Evolutionary conservation across 1,284 basidiomycete genomes (phyloP).

Genomic region (Kwoniella shivajii): DNA sequence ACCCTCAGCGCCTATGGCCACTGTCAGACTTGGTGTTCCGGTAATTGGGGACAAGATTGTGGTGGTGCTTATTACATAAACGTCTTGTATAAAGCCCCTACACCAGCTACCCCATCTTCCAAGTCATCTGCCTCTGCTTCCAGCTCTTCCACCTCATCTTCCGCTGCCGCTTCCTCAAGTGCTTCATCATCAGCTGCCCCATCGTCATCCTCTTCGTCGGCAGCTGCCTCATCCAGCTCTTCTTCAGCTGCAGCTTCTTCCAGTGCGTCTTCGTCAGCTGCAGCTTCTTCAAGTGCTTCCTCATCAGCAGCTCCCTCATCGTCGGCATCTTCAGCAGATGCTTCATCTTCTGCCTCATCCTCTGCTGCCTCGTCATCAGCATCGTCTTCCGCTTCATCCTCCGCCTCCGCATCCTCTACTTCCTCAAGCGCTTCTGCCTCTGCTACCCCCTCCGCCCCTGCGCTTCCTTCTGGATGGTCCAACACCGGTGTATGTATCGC

Average conservation of each 20-base stretch:
- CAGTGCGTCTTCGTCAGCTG: neutral
- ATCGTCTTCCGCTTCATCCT: slow-evolving; percentile 3
- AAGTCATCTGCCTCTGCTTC: neutral
- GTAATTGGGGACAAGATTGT: slow-evolving; percentile 25
- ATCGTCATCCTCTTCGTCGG: neutral
- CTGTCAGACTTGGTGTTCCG: slow-evolving; percentile 25
- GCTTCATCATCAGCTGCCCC: neutral
- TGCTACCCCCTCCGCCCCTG: slow-evolving; percentile 9
- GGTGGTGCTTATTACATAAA: slow-evolving; percentile 27
- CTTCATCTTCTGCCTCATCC: slow-evolving; percentile 12
- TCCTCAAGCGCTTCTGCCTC: slow-evolving; percentile 2
- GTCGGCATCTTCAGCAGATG: slow-evolving; percentile 8
- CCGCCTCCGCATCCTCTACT: neutral
- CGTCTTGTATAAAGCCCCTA: slow-evolving; percentile 9
- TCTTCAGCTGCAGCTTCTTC: neutral
- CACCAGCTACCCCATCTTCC: slow-evolving; percentile 11
- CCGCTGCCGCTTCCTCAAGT: neutral
- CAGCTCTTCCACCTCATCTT: slow-evolving; percentile 4
- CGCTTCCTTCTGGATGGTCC: slow-evolving; percentile 19
- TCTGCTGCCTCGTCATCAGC: slow-evolving; percentile 9
- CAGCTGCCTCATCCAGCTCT: slow-evolving; percentile 1
- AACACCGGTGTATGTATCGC: slow-evolving; percentile 14
- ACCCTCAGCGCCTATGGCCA: neutral
- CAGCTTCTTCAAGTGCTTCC: neutral
- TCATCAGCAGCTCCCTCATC: neutral